Base-by-base conservation (phyloP, 305 asterid genomes). In the Fraxinus sp. region DNA sequence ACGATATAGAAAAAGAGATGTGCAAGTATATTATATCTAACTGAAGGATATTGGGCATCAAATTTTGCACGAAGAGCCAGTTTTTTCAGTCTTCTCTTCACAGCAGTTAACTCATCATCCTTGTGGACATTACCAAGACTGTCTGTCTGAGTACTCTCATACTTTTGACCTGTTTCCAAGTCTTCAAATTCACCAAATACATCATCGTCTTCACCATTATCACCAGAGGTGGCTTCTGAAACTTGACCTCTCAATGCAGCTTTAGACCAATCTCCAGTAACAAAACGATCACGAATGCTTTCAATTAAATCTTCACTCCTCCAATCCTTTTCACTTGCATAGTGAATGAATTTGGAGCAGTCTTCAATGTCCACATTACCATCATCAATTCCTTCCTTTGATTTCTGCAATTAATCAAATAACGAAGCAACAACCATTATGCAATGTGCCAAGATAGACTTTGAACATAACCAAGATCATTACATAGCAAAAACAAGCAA, bases 171-270 rank as follows among this genome's bases (percentile, higher is more conserved):
- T 9, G 98, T 93, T 91, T 96, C 99, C 89, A 96, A 81, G 89
- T 96, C 99, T 89, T 94, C 98, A 88, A 96, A 93, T 68, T 93
- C 98, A 80, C 97, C 99, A 85, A 89, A 86, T 72, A 87, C 90
- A 70, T 76, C 88, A 75, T 87, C 96, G 46, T 88, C 93, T 18
- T 85, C 90, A 77, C 80, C 87, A 76, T 82, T 79, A 83, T 73
- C 90, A 86, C 80, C 92, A 80, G 68, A 30, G 26, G 83, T 81
- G 81, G 82, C 94, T 46, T 82, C 89, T 16, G 89, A 76, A 76
- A 79, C 83, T 84, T 86, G 85, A 83, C 95, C 96, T 87, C 97
- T 88, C 81, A 83, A 82, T 81, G 97, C 93, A 44, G 94, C 98
- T 86, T 91, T 93, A 7, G 92, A 90, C 99, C 97, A 96, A 87